Conservation (phyloP, 805 yeast species). For the Candida manassasensis region DNA sequence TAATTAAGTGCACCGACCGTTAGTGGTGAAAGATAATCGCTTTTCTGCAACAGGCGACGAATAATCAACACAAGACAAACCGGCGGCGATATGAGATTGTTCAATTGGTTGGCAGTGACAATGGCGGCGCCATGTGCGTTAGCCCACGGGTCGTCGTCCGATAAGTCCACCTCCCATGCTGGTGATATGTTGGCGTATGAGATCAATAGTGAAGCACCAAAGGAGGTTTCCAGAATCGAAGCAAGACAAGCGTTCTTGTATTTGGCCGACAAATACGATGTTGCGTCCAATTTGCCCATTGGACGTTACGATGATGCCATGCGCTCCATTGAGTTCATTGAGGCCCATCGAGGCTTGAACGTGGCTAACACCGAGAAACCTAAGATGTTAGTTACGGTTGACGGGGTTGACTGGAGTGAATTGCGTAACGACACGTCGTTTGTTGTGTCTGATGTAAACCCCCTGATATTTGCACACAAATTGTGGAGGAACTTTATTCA, state of each 20-base stretch:
- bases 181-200: background rate
- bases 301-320: constrained; percentile 18
- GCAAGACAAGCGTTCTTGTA: constrained; percentile 33
- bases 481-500: constrained; percentile 15
- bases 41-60: too few relatives aligned
- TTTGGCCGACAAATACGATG: constrained; percentile 43
- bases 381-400: constrained; percentile 33
- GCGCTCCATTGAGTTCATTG: constrained; percentile 21
- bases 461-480: constrained; percentile 6
- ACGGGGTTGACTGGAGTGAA: constrained; percentile 33
- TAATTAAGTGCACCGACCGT: too few relatives aligned
- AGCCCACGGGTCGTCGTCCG: background rate
- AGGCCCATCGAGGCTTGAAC: constrained; percentile 8
- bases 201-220: background rate
- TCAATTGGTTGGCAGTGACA: constrained; percentile 6
- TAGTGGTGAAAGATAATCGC: too few relatives aligned
- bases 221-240: background rate
- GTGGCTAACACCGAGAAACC: constrained; percentile 14
- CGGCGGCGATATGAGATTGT: constrained; percentile 4
- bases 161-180: background rate
- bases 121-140: constrained; percentile 1
- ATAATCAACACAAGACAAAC: background rate
- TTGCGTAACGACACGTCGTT: background rate
- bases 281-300: constrained; percentile 32
- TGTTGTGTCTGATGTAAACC: background rate